Evolutionary conservation across 495 filamentous ascomycete species (phyloP), one percentile per base, ranked within the genome.

Genomic region (Rhypophila decipiens): DNA sequence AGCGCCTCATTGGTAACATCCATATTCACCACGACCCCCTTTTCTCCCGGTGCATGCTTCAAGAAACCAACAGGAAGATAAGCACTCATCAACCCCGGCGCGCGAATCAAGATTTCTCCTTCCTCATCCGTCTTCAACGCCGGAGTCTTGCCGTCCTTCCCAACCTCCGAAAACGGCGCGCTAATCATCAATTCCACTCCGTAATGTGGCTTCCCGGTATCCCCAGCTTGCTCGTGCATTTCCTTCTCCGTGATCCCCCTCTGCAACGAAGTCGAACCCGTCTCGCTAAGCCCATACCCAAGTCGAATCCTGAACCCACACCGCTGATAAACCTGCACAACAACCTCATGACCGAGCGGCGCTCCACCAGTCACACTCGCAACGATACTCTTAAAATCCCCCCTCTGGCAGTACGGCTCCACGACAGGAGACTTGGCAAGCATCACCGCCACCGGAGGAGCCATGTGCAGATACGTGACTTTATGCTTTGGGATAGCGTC

Each of bases 231-330:
- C 7, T 72, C 78, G 47, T 79, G 70, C 53, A 78, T 74, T 55
- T 79, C 83, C 8, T 67, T 69, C 40, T 74, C 77, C 19, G 69
- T 66, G 2, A 69, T 64, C 0, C 70, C 68, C 23, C 77, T 70
- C 45, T 85, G 79, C 24, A 79, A 67, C 2, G 82, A 76, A 39
- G 84, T 84, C 47, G 78, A 71, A 55, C 77, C 83, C 11, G 74
- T 78, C 55, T 88, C 84, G 11, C 79, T 86, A 73, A 87, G 82
- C 12, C 85, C 84, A 51, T 87, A 87, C 1, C 79, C 74, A 43
- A 86, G 76, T 55, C 83, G 79, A 33, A 86, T 78, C 54, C 83
- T 80, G 59, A 86, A 85, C 0, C 80, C 79, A 11, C 77, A 81
- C 23, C 73, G 61, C 3, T 80, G 76, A 53, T 84, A 84, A 17